Evolutionary conservation across 306 rosid genomes (phyloP).

Genomic region (Pyrus communis): DNA sequence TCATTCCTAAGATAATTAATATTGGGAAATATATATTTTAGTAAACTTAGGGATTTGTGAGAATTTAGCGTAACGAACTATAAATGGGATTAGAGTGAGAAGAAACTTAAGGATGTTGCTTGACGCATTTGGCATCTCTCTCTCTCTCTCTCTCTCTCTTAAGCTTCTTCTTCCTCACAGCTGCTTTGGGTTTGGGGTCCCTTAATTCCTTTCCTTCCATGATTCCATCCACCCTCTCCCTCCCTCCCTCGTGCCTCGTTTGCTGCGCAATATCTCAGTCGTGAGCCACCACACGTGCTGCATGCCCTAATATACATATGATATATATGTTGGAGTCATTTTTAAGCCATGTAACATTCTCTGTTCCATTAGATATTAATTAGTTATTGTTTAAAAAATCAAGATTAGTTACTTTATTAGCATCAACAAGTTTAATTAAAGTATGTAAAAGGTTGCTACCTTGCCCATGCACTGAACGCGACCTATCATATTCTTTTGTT

Average conservation of each 20-base stretch:
- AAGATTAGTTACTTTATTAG: background rate
- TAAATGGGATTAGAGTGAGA: conserved; percentile 34
- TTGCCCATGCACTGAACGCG: background rate
- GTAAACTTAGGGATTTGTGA: conserved; percentile 67
- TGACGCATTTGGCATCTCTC: conserved; percentile 43
- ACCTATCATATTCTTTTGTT: background rate
- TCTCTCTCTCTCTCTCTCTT: conserved; percentile 14
- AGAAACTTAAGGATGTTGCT: conserved; percentile 49
- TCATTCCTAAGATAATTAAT: conserved; percentile 10
- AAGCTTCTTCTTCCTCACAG: background rate
- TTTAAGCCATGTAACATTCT: conserved; percentile 31
- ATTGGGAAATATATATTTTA: background rate
- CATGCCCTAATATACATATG: conserved; percentile 12
- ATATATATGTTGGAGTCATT: conserved; percentile 31
- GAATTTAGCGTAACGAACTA: conserved; percentile 95
- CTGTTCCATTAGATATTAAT: background rate
- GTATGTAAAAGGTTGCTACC: background rate
- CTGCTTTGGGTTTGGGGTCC: background rate
- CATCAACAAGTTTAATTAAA: background rate
- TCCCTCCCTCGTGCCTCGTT: conserved; percentile 3
- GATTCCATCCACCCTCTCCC: background rate
- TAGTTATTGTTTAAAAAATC: background rate
- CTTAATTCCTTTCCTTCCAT: background rate
- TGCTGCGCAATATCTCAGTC: conserved; percentile 42
- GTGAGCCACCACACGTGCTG: conserved; percentile 44